Evolutionary conservation across 2,329 filamentous ascomycete genomes (phyloP).

Genomic region (Nigrospora oryzae): DNA sequence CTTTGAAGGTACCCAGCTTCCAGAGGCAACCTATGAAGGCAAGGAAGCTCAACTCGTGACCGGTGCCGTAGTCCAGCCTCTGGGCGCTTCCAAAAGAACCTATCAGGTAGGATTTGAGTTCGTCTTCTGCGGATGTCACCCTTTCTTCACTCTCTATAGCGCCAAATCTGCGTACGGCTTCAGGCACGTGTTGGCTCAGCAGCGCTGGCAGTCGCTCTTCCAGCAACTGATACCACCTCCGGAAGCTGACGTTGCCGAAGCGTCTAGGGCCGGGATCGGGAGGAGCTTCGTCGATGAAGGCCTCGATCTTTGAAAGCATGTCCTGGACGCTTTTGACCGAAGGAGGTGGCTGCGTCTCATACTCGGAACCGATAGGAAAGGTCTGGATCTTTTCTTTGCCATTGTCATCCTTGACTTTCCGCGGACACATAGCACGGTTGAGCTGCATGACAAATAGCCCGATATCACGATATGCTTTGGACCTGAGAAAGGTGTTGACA

Average conservation of each 20-base stretch:
- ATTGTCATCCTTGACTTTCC: conserved; percentile 32
- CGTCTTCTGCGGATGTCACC: conserved; percentile 44
- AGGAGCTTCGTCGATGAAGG: conserved; percentile 67
- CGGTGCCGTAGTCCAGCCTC: conserved; percentile 89
- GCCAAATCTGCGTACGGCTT: conserved; percentile 17
- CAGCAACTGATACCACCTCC: conserved; percentile 70
- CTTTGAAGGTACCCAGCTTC: conserved; percentile 75
- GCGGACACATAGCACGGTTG: conserved; percentile 77
- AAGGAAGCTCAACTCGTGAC: conserved; percentile 90
- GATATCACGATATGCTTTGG: conserved; percentile 79
- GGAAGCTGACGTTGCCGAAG: conserved; percentile 88
- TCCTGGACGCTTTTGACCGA: conserved; percentile 56
- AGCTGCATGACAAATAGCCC: conserved; percentile 83
- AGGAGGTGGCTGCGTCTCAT: conserved; percentile 33
- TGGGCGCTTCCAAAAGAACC: conserved; percentile 84
- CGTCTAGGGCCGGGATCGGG: conserved; percentile 78
- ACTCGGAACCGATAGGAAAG: conserved; percentile 32
- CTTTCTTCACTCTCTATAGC: conserved; percentile 14
- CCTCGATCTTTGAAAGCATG: conserved; percentile 56
- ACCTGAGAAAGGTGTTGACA: conserved; percentile 70
- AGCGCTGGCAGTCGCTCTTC: conserved; percentile 49
- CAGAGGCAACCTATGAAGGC: conserved; percentile 86
- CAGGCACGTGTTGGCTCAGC: conserved; percentile 47
- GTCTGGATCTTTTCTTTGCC: conserved; percentile 34
- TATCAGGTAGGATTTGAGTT: conserved; percentile 72